Evolutionary conservation across 2,329 filamentous ascomycete genomes (phyloP), one percentile per base, ranked within the genome.

Genomic region (Zarea fungicola): DNA sequence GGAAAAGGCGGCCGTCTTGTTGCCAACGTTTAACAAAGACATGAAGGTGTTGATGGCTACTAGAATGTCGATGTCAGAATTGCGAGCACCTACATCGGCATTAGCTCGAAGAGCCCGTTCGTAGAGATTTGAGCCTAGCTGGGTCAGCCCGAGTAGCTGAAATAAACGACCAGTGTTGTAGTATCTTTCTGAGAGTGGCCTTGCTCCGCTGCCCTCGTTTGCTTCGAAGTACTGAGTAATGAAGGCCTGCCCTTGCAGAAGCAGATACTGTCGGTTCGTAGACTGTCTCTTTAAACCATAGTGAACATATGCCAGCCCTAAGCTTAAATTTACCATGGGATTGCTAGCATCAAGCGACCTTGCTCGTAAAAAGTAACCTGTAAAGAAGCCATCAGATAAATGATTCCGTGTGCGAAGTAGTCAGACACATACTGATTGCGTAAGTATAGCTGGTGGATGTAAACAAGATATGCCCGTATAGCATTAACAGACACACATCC

Each of bases 381-480:
- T n/a, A 9, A 19, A 14, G 18, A 7, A 19, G 18, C 2, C 9
- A 25, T 43, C 19, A 43, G 40, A 43, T 7, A 2, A 48, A 6
- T 5, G 25, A 13, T 31, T n/a, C n/a, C 11, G 2, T 49, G 19
- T 13, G 6, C 10, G 10, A 2, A n/a, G 6, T 5, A 10, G 11
- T 32, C 10, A 9, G n/a, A 14, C 69, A 56, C 70, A 56, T 68
- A 82, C 84, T 91, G 28, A 97, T 71, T 1, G 93, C 88, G 58
- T 86, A 88, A 13, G 83, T 82, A 67, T 93, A 95, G 56, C 85
- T 89, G 42, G 85, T 88, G 3, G 89, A 89, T 0, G 84, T 85
- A 58, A 89, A 90, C 5, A 96, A 75, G 52, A 96, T 89, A 62
- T 97, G 88, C 0, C 88, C 93, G 62, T 96, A 97, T 1, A 96